A percentile compares a stretch with the other conserved stretches of the same genome.
Conservation (phyloP, 306 rosid genomes). For the Sindora glabra region DNA sequence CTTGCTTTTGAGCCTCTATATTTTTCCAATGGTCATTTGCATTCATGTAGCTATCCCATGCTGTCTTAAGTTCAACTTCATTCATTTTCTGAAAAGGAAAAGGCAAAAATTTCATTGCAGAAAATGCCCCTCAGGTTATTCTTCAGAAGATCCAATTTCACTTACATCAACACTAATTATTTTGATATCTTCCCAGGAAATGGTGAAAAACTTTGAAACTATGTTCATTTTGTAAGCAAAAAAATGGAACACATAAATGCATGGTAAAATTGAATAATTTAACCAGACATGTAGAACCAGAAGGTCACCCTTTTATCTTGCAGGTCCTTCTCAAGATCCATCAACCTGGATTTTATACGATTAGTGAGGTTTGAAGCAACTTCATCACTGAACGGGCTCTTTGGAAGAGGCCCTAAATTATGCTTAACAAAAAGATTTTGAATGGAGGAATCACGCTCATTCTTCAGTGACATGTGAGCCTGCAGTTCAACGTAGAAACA, state of each 20-base stretch:
- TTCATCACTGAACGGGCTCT: conserved; percentile 56
- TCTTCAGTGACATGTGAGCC: conserved; percentile 70
- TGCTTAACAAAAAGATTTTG: conserved; percentile 42
- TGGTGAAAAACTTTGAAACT: not conserved
- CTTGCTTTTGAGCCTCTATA: conserved; percentile 52
- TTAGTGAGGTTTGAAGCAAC: conserved; percentile 55
- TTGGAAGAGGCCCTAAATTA: conserved; percentile 73
- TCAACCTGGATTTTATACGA: conserved; percentile 59
- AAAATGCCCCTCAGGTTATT: too few relatives aligned
- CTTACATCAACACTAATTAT: not conserved
- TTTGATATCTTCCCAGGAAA: conserved; percentile 5
- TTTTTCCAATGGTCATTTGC: conserved; percentile 63
- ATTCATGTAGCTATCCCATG: conserved; percentile 58
- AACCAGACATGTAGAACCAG: not conserved
- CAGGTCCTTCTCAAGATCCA: conserved; percentile 68
- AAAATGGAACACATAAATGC: not conserved
- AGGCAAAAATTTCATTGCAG: not conserved
- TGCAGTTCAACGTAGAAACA: conserved; percentile 34
- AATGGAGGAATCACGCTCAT: conserved; percentile 65
- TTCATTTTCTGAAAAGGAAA: conserved; percentile 39
- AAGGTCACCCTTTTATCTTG: conserved; percentile 64
- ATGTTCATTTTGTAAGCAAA: not conserved
- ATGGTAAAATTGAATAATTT: not conserved
- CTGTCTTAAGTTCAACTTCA: conserved; percentile 51
- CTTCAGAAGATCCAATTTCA: not conserved